Conservation (phyloP, 148 eudicot species). For the Cornus controversa region DNA sequence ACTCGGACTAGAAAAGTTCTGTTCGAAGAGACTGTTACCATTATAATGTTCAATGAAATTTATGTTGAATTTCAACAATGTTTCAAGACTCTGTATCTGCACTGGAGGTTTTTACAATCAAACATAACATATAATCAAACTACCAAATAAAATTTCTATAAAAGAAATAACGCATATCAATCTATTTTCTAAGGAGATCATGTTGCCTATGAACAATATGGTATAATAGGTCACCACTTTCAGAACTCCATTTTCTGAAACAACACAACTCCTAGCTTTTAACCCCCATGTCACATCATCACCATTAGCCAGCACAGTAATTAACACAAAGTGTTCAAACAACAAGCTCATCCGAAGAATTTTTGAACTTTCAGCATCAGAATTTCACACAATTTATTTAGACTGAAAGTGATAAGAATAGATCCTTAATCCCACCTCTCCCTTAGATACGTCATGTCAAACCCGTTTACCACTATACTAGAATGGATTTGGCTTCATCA, state of each 20-base stretch:
- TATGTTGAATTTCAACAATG: too few relatives aligned
- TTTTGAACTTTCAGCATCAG: neutral
- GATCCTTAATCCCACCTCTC: neutral
- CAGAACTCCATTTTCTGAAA: neutral
- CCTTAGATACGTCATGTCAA: too few relatives aligned
- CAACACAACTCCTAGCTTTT: neutral
- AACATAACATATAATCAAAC: too few relatives aligned
- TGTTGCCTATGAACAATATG: neutral
- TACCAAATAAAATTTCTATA: neutral
- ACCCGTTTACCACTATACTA: too few relatives aligned
- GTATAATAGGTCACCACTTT: neutral
- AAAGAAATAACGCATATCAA: too few relatives aligned
- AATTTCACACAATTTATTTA: neutral
- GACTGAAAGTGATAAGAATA: neutral
- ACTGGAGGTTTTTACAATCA: too few relatives aligned
- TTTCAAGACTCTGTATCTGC: too few relatives aligned
- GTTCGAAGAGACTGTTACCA: too few relatives aligned
- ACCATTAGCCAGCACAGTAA: neutral
- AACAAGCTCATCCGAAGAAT: neutral
- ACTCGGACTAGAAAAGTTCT: too few relatives aligned
- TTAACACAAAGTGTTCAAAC: neutral
- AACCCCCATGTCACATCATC: neutral
- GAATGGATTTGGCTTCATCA: too few relatives aligned
- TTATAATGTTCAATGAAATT: too few relatives aligned
- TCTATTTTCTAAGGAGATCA: neutral